Base-by-base conservation (phyloP, 202 grass and related monocot genomes). In the Zoysia matrella region DNA sequence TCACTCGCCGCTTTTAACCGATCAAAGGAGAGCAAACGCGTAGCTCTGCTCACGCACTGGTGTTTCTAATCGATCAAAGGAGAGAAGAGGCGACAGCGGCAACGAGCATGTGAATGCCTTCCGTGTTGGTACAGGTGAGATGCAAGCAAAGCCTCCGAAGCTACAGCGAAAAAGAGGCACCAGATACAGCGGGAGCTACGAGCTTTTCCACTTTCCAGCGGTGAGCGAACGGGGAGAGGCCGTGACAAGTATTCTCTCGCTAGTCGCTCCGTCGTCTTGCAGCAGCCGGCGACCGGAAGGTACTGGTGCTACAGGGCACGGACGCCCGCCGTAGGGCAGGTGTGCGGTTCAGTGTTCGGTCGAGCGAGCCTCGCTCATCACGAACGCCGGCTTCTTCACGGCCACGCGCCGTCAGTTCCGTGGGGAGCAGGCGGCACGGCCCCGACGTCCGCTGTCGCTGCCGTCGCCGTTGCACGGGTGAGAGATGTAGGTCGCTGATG, bases 331-430 rank as follows among this genome's bases (percentile, higher is more conserved):
- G 69, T 36, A 46, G 16, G 49, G 57, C 50, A 3, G 75, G 42
- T 57, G 75, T 12, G 51, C 73, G 0, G 65, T 70, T 84, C 14
- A 39, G 7, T 2, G n/a, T 54, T 47, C 15, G 41, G 7, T 72
- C 9, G 9, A 39, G 18, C 40, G 22, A 22, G 22, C 22, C 22
- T 5, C 46, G 8, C 30, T 71, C 6, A 40, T 64, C 49, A 52
- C 60, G 70, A 16, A 67, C 16, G 8, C 63, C 22, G 60, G 22
- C 22, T 11, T 1, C 60, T 67, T 83, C 52, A 60, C 71, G 80
- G 72, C 63, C 52, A 72, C 63, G 52, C 63, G 63, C 81, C 72
- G 72, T 83, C 81, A 14, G 81, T 75, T 67, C 3, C 51, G 60
- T 48, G 71, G 60, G 80, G 22, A 63, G 60, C 60, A 39, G 53